A percentile compares a stretch with the other conserved stretches of the same genome.
phyloP scores from a whole-genome alignment of 192 early-diverging fungal species.

The Coemansia sp. region DNA sequence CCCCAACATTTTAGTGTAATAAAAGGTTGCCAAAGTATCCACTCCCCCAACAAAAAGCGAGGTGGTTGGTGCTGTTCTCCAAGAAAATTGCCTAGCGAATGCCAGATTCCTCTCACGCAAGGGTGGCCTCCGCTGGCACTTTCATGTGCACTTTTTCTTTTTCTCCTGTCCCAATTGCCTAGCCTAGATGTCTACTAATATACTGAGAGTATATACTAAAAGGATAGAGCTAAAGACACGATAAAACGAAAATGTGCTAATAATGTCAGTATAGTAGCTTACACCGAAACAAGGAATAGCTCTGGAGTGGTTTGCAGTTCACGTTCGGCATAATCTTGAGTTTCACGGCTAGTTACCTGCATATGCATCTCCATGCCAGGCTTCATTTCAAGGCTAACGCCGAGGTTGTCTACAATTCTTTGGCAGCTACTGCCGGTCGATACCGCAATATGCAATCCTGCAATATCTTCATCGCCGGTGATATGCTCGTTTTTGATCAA shows the following conservation, averaged over 20 bases:
- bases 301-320: not conserved
- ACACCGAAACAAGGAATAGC: not conserved
- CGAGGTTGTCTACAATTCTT: not conserved
- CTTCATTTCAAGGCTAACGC: not conserved
- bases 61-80: not conserved
- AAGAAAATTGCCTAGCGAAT: no score
- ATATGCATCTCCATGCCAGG: not conserved
- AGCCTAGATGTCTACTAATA: no score
- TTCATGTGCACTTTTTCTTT: no score
- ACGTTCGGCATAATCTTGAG: not conserved
- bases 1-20: not conserved
- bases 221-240: not conserved
- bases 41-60: not conserved
- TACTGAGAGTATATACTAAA: not conserved
- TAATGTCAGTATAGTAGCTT: not conserved
- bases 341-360: not conserved
- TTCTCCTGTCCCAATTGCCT: no score
- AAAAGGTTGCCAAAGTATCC: not conserved
- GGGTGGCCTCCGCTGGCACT: no score
- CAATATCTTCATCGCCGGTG: not conserved
- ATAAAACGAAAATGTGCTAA: not conserved
- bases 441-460: not conserved
- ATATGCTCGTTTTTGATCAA: not conserved
- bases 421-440: not conserved
- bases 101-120: no score